Evolutionary conservation across 306 rosid genomes (phyloP), one percentile per base, ranked within the genome.

Genomic region (Rosa chinensis): DNA sequence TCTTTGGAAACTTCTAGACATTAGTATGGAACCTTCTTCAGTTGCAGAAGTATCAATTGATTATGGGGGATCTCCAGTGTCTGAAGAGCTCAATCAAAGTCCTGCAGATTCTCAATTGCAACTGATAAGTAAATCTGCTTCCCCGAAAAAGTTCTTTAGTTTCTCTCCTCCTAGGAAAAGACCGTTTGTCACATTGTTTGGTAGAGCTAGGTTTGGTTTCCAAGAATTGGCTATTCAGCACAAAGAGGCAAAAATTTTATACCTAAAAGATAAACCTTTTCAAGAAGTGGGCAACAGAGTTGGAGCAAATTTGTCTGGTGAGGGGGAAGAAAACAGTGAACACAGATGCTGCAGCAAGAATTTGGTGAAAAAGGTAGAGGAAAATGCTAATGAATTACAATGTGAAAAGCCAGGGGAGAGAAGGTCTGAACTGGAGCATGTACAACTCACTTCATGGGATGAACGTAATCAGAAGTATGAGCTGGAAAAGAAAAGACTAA

Each of bases 121-220:
- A 63, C 86, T 81, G 4, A 76, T 72, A 42, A 85, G 87, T 77
- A 82, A 76, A 52, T 70, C 69, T 71, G 78, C 77, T 17, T 82
- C 77, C 47, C 69, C 53, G 39, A 83, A 76, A 77, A 82, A 76
- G 82, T 77, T 47, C 4, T 63, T 67, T 66, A 78, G 70, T 68
- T 81, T 75, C 59, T 82, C 87, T 74, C 81, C 88, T 78, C 84
- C 85, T 39, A 69, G 78, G 13, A 88, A 87, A 72, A 81, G 79
- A 11, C 74, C 83, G 23, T 89, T 90, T 67, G 73, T 88, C 76
- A 89, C 96, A 1, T 85, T 90, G 70, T 94, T 94, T 78, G 97
- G 96, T 79, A 92, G 89, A 88, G 96, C 96, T 62, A 91, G 97
- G 74, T 78, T 86, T 58, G 86, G 86, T 70, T 72, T 85, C 21